Conservation (phyloP, 2,329 filamentous ascomycete genomes). For the Gyromitra esculenta region DNA sequence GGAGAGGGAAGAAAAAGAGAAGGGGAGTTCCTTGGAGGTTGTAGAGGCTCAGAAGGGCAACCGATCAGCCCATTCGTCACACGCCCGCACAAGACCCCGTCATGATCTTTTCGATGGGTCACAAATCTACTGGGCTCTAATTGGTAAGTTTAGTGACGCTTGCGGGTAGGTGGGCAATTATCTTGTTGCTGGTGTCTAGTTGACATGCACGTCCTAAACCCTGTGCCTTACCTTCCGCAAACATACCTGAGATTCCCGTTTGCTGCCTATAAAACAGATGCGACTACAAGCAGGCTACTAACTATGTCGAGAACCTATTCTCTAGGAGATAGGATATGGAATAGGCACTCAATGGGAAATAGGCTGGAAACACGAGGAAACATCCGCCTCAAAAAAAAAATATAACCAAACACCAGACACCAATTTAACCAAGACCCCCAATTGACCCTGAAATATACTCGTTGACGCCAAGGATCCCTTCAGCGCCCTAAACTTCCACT, state of each 20-base stretch:
- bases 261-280: not conserved
- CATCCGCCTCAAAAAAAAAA: slow-evolving; percentile 5
- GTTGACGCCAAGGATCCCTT: slow-evolving; percentile 7
- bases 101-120: slow-evolving; percentile 33
- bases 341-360: slow-evolving; percentile 16
- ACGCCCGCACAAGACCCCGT: slow-evolving; percentile 27
- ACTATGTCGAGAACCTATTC: not conserved
- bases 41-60: slow-evolving; percentile 39
- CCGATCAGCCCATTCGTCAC: slow-evolving; percentile 47
- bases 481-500: slow-evolving; percentile 23
- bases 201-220: not conserved
- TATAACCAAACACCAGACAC: slow-evolving; percentile 29
- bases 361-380: not conserved
- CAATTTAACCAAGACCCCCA: slow-evolving; percentile 20
- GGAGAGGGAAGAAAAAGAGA: slow-evolving; percentile 14
- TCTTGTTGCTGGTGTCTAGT: slow-evolving; percentile 4
- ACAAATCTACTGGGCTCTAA: slow-evolving; percentile 31
- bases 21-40: slow-evolving; percentile 37
- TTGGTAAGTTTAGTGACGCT: slow-evolving; percentile 20
- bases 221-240: slow-evolving; percentile 24
- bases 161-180: slow-evolving; percentile 4
- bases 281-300: slow-evolving; percentile 33
- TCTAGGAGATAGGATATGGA: slow-evolving; percentile 1
- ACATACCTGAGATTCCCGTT: not conserved
- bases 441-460: slow-evolving; percentile 11